Evolutionary conservation across 208 protist genomes (phyloP).

Genomic region (Leishmania martiniquensis): DNA sequence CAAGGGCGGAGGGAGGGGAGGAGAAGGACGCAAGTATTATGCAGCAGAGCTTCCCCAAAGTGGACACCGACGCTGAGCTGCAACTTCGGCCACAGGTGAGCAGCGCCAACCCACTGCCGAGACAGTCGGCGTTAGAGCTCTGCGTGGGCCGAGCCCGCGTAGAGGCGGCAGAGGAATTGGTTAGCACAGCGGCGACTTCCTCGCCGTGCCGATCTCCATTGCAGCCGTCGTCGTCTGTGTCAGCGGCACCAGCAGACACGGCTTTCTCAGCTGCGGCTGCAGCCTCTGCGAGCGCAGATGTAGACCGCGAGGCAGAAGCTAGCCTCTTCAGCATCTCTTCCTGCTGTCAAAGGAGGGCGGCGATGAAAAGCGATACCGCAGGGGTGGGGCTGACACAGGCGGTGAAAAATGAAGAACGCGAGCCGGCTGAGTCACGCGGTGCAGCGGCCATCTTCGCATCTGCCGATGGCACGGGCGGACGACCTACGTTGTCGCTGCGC

Average conservation of each 20-base stretch:
- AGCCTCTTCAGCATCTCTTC: neutral
- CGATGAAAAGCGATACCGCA: neutral
- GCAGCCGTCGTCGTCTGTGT: neutral
- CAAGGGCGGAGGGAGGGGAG: neutral
- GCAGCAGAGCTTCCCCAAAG: neutral
- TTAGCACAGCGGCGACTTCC: neutral
- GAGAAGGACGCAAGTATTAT: neutral
- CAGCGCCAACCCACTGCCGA: neutral
- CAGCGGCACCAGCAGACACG: neutral
- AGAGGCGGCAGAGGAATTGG: neutral
- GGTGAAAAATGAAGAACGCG: neutral
- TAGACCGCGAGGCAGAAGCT: neutral
- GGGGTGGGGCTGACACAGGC: neutral
- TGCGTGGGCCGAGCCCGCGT: neutral
- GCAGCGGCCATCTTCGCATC: conserved; percentile 5
- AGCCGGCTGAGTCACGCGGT: neutral
- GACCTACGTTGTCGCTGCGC: neutral
- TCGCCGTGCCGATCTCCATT: neutral
- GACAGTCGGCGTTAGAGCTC: neutral
- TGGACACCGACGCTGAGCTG: neutral
- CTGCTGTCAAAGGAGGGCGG: neutral
- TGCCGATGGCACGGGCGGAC: neutral
- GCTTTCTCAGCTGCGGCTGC: neutral
- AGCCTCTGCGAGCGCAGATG: neutral
- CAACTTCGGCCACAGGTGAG: neutral